Percentiles rank a stretch among this genome's conserved stretches.
Conservation (phyloP, 176 grass and related monocot species). For the Cenchrus fungigraminus region DNA sequence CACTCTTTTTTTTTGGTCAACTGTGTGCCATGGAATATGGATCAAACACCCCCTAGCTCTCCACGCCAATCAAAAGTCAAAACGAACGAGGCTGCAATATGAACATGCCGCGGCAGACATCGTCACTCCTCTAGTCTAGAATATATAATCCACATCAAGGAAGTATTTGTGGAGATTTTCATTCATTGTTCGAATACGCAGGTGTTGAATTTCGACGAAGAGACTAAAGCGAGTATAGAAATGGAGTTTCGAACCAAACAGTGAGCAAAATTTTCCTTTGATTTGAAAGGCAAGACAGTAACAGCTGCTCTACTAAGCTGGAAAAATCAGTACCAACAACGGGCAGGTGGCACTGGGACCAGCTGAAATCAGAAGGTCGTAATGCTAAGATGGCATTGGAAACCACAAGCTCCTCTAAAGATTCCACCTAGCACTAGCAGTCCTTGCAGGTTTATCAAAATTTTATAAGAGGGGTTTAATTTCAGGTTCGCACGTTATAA, state of each 20-base stretch:
- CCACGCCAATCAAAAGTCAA: slow-evolving; percentile 2
- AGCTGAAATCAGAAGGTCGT: slow-evolving; percentile 1
- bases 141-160: not conserved
- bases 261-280: not conserved
- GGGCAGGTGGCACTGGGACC: not conserved
- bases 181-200: not conserved
- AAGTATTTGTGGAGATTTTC: not conserved
- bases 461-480: not conserved
- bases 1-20: not conserved
- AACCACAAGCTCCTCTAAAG: not conserved
- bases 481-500: not conserved
- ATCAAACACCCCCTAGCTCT: not conserved
- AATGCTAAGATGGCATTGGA: not conserved
- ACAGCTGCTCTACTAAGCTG: not conserved
- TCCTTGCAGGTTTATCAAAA: not conserved
- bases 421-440: not conserved
- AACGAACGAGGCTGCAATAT: not conserved
- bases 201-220: not conserved
- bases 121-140: not conserved
- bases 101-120: not conserved
- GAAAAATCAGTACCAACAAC: not conserved
- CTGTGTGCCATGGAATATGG: not conserved
- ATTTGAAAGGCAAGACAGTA: not conserved
- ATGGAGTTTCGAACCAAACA: not conserved
- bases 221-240: not conserved